Conservation (phyloP, 306 rosid genomes). For the Neltuma alba region DNA sequence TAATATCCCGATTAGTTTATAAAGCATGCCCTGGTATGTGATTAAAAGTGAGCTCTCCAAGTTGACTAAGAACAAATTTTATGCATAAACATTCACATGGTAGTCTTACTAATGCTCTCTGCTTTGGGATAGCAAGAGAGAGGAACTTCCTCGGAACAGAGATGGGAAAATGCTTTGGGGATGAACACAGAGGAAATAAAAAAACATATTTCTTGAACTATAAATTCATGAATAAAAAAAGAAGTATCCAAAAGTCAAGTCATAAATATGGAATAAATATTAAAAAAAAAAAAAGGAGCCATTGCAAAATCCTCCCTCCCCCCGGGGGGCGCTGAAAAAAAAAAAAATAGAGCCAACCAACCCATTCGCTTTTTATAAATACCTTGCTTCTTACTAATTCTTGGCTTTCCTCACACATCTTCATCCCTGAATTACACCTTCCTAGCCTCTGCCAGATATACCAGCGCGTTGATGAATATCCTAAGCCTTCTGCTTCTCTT, state of each 20-base stretch:
- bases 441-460: too few species aligned
- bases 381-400: too few species aligned
- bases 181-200: background rate
- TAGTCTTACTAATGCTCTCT: background rate
- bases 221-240: background rate
- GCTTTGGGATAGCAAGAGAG: background rate
- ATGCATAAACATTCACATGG: too few species aligned
- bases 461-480: too few species aligned
- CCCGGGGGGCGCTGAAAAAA: too few species aligned
- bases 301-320: too few species aligned
- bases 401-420: too few species aligned
- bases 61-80: background rate
- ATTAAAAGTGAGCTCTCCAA: background rate
- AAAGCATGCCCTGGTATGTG: background rate
- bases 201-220: background rate
- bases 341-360: too few species aligned
- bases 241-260: background rate
- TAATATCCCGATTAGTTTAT: background rate
- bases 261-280: constrained; percentile 33
- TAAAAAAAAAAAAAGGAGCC: too few species aligned
- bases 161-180: background rate
- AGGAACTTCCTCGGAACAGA: background rate
- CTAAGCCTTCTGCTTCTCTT: too few species aligned
- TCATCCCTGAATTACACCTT: too few species aligned
- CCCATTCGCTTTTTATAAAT: too few species aligned